These are phyloP conservation scores for Penicillium cinerascens DNA, from an alignment of 495 filamentous ascomycete species.

Conservation along the genomic window DNA sequence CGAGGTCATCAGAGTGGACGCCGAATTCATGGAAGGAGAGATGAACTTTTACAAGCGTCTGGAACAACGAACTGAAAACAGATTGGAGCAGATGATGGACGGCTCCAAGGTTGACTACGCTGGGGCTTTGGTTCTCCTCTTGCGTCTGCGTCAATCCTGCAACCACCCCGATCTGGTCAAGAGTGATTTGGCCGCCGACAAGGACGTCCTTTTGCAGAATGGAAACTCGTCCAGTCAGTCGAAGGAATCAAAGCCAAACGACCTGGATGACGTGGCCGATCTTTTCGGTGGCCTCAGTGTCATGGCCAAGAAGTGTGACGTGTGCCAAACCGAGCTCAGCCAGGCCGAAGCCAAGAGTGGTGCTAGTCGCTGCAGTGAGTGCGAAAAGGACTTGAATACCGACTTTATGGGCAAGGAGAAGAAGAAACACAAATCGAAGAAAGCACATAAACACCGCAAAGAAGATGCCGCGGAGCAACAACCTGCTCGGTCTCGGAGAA, in stretches of 20 bases:
- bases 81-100: slow-evolving; percentile 83
- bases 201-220: slow-evolving; percentile 72
- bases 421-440: slow-evolving; percentile 47
- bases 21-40: slow-evolving; percentile 76
- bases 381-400: slow-evolving; percentile 61
- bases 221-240: slow-evolving; percentile 40
- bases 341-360: slow-evolving; percentile 54
- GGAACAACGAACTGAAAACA: slow-evolving; percentile 77
- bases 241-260: slow-evolving; percentile 50
- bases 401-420: slow-evolving; percentile 38
- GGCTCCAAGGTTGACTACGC: slow-evolving; percentile 70
- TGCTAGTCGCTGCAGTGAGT: slow-evolving; percentile 66
- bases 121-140: slow-evolving; percentile 78
- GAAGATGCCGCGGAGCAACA: slow-evolving; percentile 21
- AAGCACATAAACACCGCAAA: slow-evolving; percentile 30
- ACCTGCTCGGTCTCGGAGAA: slow-evolving; percentile 43
- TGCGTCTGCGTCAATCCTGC: slow-evolving; percentile 87
- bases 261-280: slow-evolving; percentile 79
- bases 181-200: slow-evolving; percentile 78
- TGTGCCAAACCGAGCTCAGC: slow-evolving; percentile 72
- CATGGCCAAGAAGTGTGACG: slow-evolving; percentile 78
- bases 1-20: slow-evolving; percentile 75
- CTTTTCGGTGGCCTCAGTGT: slow-evolving; percentile 82
- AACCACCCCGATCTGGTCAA: slow-evolving; percentile 89
- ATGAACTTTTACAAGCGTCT: slow-evolving; percentile 79